Percentiles rank a stretch among this genome's conserved stretches.
Evolutionary conservation across 2,329 filamentous ascomycete genomes (phyloP).

Genomic region (Penicillium sp.): DNA sequence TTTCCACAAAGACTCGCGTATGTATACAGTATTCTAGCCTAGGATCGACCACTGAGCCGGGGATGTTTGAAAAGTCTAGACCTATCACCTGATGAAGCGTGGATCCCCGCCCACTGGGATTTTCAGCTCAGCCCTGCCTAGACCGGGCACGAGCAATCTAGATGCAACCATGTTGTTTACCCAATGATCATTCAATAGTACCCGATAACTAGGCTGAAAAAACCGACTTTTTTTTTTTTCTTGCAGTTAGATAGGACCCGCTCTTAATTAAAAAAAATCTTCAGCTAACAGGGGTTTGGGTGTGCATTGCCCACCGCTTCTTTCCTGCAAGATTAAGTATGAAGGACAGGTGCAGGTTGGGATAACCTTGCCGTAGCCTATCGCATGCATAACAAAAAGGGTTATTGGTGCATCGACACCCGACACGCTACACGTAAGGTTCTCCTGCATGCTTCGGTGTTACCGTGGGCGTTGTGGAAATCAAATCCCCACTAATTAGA

Average conservation of each 20-base stretch:
- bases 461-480: constrained; percentile 3
- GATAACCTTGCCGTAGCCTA: constrained; percentile 15
- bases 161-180: background rate
- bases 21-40: constrained; percentile 7
- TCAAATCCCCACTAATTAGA: background rate
- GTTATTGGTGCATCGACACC: constrained; percentile 4
- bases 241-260: background rate
- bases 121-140: background rate
- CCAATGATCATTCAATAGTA: background rate
- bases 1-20: constrained; percentile 3
- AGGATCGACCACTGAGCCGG: background rate
- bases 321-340: constrained; percentile 5
- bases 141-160: constrained; percentile 2
- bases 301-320: constrained; percentile 13
- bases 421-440: constrained; percentile 8
- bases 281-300: background rate
- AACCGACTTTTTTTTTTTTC: background rate
- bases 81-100: constrained; percentile 3
- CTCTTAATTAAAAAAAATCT: background rate
- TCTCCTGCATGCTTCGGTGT: constrained; percentile 2
- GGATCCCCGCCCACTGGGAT: background rate
- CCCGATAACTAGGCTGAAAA: background rate
- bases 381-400: constrained; percentile 13
- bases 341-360: constrained; percentile 4
- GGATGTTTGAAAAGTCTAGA: background rate